These are phyloP conservation scores for Monosiga brevicollis DNA, from an alignment of 78 protist species.

Conservation along the genomic window DNA sequence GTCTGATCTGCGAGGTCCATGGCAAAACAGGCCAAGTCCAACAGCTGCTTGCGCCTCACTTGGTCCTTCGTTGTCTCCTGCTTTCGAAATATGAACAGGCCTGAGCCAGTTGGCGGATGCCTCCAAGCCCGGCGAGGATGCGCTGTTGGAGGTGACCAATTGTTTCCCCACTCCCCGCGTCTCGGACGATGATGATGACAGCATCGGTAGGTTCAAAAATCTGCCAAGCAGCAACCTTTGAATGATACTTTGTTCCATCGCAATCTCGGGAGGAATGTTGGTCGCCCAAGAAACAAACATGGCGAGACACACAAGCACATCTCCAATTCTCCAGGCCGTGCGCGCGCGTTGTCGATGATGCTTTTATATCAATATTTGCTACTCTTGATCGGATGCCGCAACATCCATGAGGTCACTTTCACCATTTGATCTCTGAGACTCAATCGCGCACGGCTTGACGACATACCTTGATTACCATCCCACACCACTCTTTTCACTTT, in stretches of 20 bases:
- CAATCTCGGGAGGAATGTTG: not conserved
- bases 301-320: conserved; percentile 5
- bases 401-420: no score
- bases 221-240: no score
- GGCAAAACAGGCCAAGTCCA: no score
- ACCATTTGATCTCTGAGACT: no score
- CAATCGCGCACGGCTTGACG: no score
- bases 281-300: not conserved
- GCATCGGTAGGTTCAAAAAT: no score
- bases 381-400: no score
- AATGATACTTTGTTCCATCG: no score
- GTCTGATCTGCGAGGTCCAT: no score
- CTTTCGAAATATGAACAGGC: conserved; percentile 18
- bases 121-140: conserved; percentile 31
- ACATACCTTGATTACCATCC: no score
- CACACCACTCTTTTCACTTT: not conserved
- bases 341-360: not conserved
- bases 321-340: not conserved
- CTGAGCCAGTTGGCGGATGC: conserved; percentile 73
- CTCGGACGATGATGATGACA: conserved; percentile 43
- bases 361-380: no score
- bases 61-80: not conserved
- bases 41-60: not conserved
- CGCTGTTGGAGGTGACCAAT: conserved; percentile 64
- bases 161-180: conserved; percentile 59